These are phyloP conservation scores for Beta macrorhiza DNA, from an alignment of 179 eudicot species.

Conservation along the genomic window DNA sequence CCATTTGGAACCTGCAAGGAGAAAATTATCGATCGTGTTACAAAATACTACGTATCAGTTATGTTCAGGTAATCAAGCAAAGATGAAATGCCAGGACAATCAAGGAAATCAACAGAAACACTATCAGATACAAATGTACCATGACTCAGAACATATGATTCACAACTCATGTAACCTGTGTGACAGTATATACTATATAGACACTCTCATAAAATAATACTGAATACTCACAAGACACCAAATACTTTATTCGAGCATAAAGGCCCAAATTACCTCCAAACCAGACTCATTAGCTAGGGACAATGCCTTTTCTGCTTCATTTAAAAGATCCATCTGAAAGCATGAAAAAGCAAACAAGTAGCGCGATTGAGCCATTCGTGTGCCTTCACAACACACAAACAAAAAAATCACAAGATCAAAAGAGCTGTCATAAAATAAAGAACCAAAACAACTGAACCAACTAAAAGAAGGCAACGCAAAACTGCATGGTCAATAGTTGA, in stretches of 20 bases:
- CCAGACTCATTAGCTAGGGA: slow-evolving; percentile 71
- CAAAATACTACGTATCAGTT: background rate
- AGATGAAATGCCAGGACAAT: slow-evolving; percentile 3
- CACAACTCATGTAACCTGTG: background rate
- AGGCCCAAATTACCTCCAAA: slow-evolving; percentile 58
- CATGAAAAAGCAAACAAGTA: slow-evolving; percentile 95
- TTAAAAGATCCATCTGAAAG: slow-evolving; percentile 92
- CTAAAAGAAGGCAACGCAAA: slow-evolving; percentile 5
- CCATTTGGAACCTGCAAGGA: slow-evolving; percentile 86
- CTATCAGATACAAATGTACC: background rate
- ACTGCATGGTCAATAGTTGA: background rate
- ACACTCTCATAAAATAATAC: background rate
- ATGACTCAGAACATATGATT: background rate
- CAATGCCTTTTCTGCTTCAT: slow-evolving; percentile 85
- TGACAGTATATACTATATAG: background rate
- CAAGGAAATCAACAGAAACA: slow-evolving; percentile 1
- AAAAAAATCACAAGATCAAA: slow-evolving; percentile 19
- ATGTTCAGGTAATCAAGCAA: background rate
- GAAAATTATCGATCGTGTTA: slow-evolving; percentile 6
- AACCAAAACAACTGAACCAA: background rate
- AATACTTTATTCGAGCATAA: slow-evolving; percentile 8
- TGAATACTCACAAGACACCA: background rate
- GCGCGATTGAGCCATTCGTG: slow-evolving; percentile 88
- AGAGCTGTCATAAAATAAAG: background rate
- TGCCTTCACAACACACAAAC: slow-evolving; percentile 53